Conservation (phyloP, 441 rosid species). For the Sinapis alba region DNA sequence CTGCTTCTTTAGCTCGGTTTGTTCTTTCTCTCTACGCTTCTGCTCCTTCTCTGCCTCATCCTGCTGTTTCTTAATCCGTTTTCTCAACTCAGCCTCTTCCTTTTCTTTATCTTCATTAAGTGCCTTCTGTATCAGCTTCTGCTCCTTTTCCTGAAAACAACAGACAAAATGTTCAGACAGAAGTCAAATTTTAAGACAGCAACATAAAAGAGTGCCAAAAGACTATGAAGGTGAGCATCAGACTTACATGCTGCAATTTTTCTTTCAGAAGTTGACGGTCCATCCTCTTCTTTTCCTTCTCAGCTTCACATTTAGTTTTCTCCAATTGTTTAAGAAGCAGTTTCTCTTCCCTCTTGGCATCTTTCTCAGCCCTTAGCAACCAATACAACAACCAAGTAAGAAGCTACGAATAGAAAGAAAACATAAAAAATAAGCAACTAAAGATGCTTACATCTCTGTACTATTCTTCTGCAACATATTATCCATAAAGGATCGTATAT, state of each 20-base stretch:
- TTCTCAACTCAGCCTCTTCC: slow-evolving; percentile 65
- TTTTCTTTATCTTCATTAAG: slow-evolving; percentile 66
- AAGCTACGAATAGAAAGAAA: background rate
- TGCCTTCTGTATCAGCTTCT: slow-evolving; percentile 59
- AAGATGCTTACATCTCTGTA: slow-evolving; percentile 56
- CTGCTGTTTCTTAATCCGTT: slow-evolving; percentile 66
- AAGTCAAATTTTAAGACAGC: background rate
- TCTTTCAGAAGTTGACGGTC: slow-evolving; percentile 69
- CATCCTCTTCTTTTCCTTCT: slow-evolving; percentile 73
- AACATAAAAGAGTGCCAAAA: too few species aligned
- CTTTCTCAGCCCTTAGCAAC: slow-evolving; percentile 61
- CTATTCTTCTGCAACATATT: slow-evolving; percentile 58
- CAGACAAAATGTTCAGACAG: background rate
- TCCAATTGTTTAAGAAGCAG: slow-evolving; percentile 62
- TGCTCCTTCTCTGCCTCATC: slow-evolving; percentile 78
- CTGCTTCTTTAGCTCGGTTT: slow-evolving; percentile 65
- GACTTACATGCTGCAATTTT: slow-evolving; percentile 62
- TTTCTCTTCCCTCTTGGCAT: slow-evolving; percentile 64
- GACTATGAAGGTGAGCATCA: background rate
- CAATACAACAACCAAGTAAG: slow-evolving; percentile 2
- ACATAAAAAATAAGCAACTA: background rate
- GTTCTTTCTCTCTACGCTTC: slow-evolving; percentile 72
- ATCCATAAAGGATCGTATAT: slow-evolving; percentile 57
- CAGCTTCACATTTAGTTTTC: slow-evolving; percentile 67
- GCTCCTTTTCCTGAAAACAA: slow-evolving; percentile 69